Evolutionary conservation across 2,329 filamentous ascomycete species (phyloP), one percentile per base, ranked within the genome.

Genomic region (Xylariomycetidae sp.): DNA sequence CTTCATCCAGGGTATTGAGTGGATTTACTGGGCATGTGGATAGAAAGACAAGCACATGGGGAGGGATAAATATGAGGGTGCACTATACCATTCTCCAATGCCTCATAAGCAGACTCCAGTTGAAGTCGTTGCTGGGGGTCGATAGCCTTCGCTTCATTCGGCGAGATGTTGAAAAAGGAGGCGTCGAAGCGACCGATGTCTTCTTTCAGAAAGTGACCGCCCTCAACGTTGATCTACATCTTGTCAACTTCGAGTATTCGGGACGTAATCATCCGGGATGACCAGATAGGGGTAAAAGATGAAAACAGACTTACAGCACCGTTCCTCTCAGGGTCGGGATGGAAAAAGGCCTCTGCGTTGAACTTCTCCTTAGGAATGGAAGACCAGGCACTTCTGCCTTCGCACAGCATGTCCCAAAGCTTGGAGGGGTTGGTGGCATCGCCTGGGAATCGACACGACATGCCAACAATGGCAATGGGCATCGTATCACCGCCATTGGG

Each of bases 121-220:
- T 40, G 25, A 6, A 38, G 26, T 2, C 38, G 30, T 15, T 44
- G 41, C 23, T 41, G 41, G 3, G 41, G 41, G 20, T 44, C 41
- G 31, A 37, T 40, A 3, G 38, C 29, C 6, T 28, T 26, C 2
- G 40, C 40, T 7, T 38, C 28, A 9, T 26, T 17, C 3, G 40
- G 17, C 5, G 32, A 28, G 10, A 46, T 31, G 12, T 27, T 29
- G 28, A 44, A 46, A 33, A 46, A 42, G 16, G 16, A 17, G 2
- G 38, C 30, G 32, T 46, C 44, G 23, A 46, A 44, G 4, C 31
- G 22, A 5, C 25, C 16, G 2, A 46, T 8, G 14, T 35, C 36
- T 5, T 33, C 31, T 8, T 36, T 12, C 17, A 46, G 31, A 22
- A 44, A 44, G 11, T 42, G 38, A 4, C 38, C 41, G 13, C 41